Conservation (phyloP, 371 early-diverging fungal genomes). For the Vairimorpha ceranae region DNA sequence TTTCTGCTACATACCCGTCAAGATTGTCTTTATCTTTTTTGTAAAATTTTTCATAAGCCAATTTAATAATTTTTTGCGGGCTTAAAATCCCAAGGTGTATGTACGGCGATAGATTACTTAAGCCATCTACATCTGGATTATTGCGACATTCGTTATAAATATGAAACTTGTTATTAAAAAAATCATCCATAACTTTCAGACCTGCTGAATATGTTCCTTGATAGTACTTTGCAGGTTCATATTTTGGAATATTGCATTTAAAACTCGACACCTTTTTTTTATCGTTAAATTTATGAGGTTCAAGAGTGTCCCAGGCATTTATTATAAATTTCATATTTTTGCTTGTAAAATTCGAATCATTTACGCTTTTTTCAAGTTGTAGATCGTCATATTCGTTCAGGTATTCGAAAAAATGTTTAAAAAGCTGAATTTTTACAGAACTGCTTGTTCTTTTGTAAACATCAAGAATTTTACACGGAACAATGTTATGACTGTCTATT, state of each 20-base stretch:
- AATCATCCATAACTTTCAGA: constrained; percentile 12
- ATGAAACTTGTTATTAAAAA: constrained; percentile 20
- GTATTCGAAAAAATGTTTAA: constrained; percentile 16
- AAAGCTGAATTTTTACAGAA: constrained; percentile 29
- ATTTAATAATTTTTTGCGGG: constrained; percentile 14
- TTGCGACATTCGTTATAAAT: constrained; percentile 21
- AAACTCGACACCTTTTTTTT: neutral
- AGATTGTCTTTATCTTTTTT: constrained; percentile 16
- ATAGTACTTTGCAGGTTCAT: neutral
- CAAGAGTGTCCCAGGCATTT: constrained; percentile 2
- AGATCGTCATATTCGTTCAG: neutral
- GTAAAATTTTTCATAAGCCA: constrained; percentile 11
- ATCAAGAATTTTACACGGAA: constrained; percentile 18
- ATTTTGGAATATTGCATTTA: neutral
- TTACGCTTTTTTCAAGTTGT: neutral
- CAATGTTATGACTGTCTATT: constrained; percentile 42
- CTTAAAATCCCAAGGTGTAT: constrained; percentile 32
- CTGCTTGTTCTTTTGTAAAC: constrained; percentile 18
- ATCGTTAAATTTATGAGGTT: constrained; percentile 1
- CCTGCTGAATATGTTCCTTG: constrained; percentile 29
- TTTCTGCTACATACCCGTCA: constrained; percentile 28
- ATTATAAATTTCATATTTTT: neutral
- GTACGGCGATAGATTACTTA: constrained; percentile 37
- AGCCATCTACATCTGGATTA: constrained; percentile 16
- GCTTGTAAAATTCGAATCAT: neutral